Percentiles rank a stretch among this genome's conserved stretches.
Evolutionary conservation across 805 yeast species (phyloP).

Genomic region (Ogataea nakhonphanomensis): DNA sequence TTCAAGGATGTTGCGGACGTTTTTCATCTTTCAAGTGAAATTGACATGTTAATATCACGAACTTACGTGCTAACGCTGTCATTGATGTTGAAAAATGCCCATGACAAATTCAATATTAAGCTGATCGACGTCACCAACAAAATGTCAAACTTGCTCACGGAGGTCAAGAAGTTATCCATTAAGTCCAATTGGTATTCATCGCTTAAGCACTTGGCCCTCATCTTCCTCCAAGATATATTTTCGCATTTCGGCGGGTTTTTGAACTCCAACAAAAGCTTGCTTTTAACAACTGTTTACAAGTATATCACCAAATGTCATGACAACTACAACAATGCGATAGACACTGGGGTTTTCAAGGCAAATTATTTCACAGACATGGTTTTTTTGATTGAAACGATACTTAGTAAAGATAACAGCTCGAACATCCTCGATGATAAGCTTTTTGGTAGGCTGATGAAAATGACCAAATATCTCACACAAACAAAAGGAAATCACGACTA

Average conservation of each 20-base stretch:
- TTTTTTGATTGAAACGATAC: conserved; percentile 28
- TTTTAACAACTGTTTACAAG: conserved; percentile 31
- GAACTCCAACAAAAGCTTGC: conserved; percentile 27
- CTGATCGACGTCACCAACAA: conserved; percentile 30
- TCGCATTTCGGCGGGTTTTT: conserved; percentile 34
- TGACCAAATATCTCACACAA: conserved; percentile 25
- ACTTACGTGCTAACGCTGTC: conserved; percentile 21
- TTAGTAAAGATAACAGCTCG: conserved; percentile 28
- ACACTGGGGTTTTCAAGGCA: conserved; percentile 29
- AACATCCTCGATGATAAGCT: conserved; percentile 30
- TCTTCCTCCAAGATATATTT: conserved; percentile 29
- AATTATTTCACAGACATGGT: conserved; percentile 32
- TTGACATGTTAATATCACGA: conserved; percentile 26
- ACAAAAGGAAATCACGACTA: conserved; percentile 20
- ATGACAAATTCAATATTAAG: conserved; percentile 31
- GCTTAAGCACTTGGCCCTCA: conserved; percentile 30
- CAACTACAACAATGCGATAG: conserved; percentile 32
- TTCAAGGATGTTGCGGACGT: conserved; percentile 23
- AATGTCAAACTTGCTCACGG: conserved; percentile 20
- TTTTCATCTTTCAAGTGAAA: conserved; percentile 23
- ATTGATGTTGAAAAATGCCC: conserved; percentile 28
- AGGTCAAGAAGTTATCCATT: conserved; percentile 29
- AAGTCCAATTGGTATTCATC: conserved; percentile 32
- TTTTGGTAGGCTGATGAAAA: conserved; percentile 29
- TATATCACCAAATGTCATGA: conserved; percentile 33